Evolutionary conservation across 495 filamentous ascomycete genomes (phyloP), one percentile per base, ranked within the genome.

Genomic region (Hamigera avellanea): DNA sequence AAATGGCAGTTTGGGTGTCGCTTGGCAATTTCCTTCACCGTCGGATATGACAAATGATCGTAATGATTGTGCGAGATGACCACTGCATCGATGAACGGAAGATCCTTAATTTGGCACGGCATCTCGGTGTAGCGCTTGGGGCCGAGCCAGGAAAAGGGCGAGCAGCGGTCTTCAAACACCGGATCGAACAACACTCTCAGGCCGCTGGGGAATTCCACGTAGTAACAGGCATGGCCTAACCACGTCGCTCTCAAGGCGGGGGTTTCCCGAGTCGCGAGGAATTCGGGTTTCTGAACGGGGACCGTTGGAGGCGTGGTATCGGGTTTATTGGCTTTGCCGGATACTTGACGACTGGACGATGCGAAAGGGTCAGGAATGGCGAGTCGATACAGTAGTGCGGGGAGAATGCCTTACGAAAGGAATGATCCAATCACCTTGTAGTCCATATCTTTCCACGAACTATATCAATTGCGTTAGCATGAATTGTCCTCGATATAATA

Each of bases 151-250:
- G 67, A 67, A 46, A 85, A 69, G 1, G 89, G 91, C 15, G 76
- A 74, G 54, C 91, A 98, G 33, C 86, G 79, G 37, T 82, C 73
- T 43, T 87, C 85, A 41, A 98, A 95, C 12, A 98, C 89, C 1
- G 91, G 91, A 54, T 98, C 91, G 54, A 95, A 95, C 8, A 98
- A 72, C 2, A 93, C 86, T 26, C 89, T 78, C 14, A 98, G 64
- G 1, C 91, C 91, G 36, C 69, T 61, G 12, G 91, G 89, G 48
- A 93, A 95, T 53, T 95, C 91, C 36, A 93, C 79, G 51, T 83
- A 85, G 57, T 86, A 95, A 61, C 86, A 95, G 1, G 91, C 87
- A 59, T 98, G 91, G 8, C 91, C 91, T 3, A 98, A 75, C 91
- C 91, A 98, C 21, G 91, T 98, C 26, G 89, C 87, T 14, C 89